Evolutionary conservation across 768 basidiomycete species (phyloP), one percentile per base, ranked within the genome.

Genomic region (Amanita exitialis): DNA sequence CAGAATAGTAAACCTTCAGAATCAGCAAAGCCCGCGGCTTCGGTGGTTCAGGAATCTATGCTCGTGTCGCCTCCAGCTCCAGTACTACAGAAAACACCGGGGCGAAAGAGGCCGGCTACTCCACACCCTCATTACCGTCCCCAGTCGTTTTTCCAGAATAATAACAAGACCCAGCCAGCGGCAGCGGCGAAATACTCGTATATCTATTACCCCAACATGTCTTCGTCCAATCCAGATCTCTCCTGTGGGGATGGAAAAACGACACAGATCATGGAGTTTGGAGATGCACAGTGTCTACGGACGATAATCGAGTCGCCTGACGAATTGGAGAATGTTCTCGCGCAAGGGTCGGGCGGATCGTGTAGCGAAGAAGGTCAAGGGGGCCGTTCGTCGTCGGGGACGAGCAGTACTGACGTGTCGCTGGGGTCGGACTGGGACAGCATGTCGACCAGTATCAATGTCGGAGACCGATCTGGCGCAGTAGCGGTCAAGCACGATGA

Each of bases 271-370:
- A 25, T 18, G 27, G 28, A 43, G 16, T 18, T n/a, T 42, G 27
- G 27, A 27, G 27, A 30, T 7, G 39, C 41, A 35, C 10, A 20
- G 27, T 27, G 37, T 44, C 36, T 51, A 18, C 50, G 42, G 15
- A 51, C 50, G 13, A 44, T 51, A 6, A 5, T 44, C 15, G 50
- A 51, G 42, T 51, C 50, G 10, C 42, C 50, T 13, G 42, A 36
- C n/a, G 50, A 51, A 23, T 1, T 44, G 23, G 42, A 28, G 34
- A 34, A 3, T 28, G 6, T 30, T 13, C 27, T 25, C 2, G 7
- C 25, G 5, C 20, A 16, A 38, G 47, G 21, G 18, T 10, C 21
- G 15, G 5, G 35, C 30, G 10, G 10, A 3, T 12, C 12, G 10
- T 10, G 30, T 18, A 13, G 10, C 3, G 32, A 32, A 10, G 12